Percentiles rank a stretch among this genome's conserved stretches.
Conservation (phyloP, 352 stramenopile genomes). For the Phytophthora macrochlamydospora region DNA sequence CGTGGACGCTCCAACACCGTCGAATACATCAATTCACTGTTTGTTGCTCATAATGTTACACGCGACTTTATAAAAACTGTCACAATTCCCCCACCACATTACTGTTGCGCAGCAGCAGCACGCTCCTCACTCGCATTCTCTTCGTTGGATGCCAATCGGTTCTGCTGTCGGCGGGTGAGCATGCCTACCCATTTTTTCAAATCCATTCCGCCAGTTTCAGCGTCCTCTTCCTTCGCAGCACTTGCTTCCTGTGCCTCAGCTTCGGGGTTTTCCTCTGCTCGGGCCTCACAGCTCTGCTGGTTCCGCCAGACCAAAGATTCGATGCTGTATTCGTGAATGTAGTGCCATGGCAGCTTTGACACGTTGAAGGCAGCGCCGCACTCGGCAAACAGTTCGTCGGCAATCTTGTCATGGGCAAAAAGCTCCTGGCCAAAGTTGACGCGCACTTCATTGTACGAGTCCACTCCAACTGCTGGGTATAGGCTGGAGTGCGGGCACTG, state of each 20-base stretch:
- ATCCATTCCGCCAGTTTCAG: constrained; percentile 1
- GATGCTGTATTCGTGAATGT: constrained; percentile 46
- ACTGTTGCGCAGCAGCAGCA: constrained; percentile 3
- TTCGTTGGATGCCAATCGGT: constrained; percentile 35
- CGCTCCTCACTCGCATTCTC: constrained; percentile 31
- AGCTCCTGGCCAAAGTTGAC: constrained; percentile 87
- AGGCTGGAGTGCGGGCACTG: constrained; percentile 50
- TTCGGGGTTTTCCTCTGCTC: constrained; percentile 3
- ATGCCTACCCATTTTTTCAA: constrained; percentile 38
- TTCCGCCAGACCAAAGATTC: constrained; percentile 32
- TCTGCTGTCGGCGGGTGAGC: constrained; percentile 38
- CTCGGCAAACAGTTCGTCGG: constrained; percentile 62
- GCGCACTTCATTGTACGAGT: constrained; percentile 75
- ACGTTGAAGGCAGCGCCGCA: constrained; percentile 32
- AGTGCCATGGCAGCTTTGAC: constrained; percentile 52
- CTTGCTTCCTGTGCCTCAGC: constrained; percentile 26
- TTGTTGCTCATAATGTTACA: constrained; percentile 16
- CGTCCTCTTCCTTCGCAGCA: constrained; percentile 14
- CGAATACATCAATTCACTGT: background rate
- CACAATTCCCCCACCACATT: no score
- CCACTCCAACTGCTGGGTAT: constrained; percentile 85
- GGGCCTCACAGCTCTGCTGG: constrained; percentile 18
- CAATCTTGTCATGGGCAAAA: constrained; percentile 56
- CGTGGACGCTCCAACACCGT: constrained; percentile 4
- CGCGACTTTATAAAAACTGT: constrained; percentile 8